Evolutionary conservation across 2,329 filamentous ascomycete genomes (phyloP), one percentile per base, ranked within the genome.

Genomic region (Colletotrichum sp.): DNA sequence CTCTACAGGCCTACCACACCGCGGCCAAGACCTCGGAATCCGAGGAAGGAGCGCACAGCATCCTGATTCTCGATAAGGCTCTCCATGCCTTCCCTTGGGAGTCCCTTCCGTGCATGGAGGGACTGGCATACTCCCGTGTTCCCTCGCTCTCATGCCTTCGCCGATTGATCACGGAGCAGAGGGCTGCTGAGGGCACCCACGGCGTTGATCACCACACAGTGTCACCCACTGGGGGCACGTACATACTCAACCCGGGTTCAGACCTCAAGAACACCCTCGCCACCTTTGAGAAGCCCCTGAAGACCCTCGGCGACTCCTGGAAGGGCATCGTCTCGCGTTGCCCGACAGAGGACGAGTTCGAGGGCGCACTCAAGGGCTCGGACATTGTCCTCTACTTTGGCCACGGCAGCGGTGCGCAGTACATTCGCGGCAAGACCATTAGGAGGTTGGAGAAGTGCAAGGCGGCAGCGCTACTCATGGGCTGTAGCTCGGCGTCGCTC

Each of bases 1-100:
- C 96, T 3, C 87, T 99, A 30, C 92, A 93, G 66, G 90, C 92
- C 1, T 98, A 98, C 81, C 93, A 98, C 80, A 89, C 87, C 28
- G 86, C 87, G 1, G 84, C 84, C 30, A 87, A 86, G 63, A 83
- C 82, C 24, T 81, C 86, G 71, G 82, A 86, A 34, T 83, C 84
- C 8, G 86, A 87, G 36, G 83, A 86, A 13, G 87, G 87, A 34
- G 82, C 84, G 2, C 97, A 99, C 82, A 96, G 95, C 0, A 94
- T 99, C 69, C 89, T 99, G 4, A 93, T 99, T 8, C 89, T 99
- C 8, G 97, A 99, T 85, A 98, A 98, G 84, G 91, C 94, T 4
- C 89, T 99, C 3, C 97, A 99, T 81, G 89, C 92, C 2, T 98
- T 99, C 81, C 97, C 97, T 0, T 99, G 98, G 97, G 97, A 99